A percentile compares a stretch with the other conserved stretches of the same genome.
phyloP scores from a whole-genome alignment of 2,329 filamentous ascomycete species.

The Penicillium rolfsii region DNA sequence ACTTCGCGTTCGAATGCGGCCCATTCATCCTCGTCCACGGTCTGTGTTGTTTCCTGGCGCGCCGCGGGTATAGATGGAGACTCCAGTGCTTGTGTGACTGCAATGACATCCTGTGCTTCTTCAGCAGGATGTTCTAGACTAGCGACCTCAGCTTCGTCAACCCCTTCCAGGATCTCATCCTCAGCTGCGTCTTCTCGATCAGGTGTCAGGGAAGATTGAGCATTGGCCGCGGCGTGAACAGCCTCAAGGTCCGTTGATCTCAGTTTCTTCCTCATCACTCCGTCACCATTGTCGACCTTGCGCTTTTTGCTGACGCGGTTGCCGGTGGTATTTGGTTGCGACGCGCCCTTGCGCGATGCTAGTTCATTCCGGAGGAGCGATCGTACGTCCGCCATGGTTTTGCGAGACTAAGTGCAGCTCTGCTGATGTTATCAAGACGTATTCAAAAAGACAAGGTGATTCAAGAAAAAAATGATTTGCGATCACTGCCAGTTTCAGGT shows the following conservation, averaged over 20 bases:
- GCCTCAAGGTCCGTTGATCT: conserved; percentile 40
- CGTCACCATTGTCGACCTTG: conserved; percentile 53
- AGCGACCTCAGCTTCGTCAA: conserved; percentile 32
- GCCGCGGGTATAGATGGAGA: conserved; percentile 10
- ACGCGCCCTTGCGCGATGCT: conserved; percentile 70
- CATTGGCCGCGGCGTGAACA: conserved; percentile 39
- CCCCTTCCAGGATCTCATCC: conserved; percentile 33
- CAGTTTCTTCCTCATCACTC: conserved; percentile 49
- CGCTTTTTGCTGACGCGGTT: conserved; percentile 56
- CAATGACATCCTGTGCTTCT: conserved; percentile 15
- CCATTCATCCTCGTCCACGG: conserved; percentile 78
- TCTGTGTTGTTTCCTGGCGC: conserved; percentile 21
- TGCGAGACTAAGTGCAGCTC: background rate
- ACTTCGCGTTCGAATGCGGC: conserved; percentile 86
- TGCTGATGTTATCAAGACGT: background rate
- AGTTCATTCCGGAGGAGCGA: conserved; percentile 78
- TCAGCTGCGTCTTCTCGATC: conserved; percentile 32
- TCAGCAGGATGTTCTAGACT: conserved; percentile 29
- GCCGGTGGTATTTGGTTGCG: conserved; percentile 50
- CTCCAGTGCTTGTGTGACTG: conserved; percentile 14
- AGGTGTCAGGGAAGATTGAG: conserved; percentile 30
- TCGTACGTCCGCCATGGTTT: conserved; percentile 74
- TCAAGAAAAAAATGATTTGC: conserved; percentile 3
- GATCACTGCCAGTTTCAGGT: conserved; percentile 17
- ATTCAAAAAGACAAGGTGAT: background rate